Conservation (phyloP, 805 yeast genomes). For the Suhomyces vadensis region DNA sequence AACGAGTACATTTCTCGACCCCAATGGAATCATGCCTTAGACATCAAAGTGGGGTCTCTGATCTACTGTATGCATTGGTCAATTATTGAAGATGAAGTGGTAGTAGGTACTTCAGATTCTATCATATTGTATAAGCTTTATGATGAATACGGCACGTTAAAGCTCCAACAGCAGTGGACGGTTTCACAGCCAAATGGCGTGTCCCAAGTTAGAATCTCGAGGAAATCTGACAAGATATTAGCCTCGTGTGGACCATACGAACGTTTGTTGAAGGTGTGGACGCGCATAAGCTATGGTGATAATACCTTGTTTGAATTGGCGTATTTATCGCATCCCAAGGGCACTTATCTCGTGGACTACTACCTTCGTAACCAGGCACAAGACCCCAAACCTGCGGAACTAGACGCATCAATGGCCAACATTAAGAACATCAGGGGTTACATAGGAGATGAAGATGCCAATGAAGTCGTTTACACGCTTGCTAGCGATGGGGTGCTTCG, state of each 20-base stretch:
- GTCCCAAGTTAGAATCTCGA: conserved; percentile 56
- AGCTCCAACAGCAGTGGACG: conserved; percentile 44
- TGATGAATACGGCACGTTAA: conserved; percentile 46
- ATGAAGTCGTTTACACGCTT: conserved; percentile 59
- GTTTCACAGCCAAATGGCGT: conserved; percentile 63
- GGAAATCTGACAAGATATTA: conserved; percentile 61
- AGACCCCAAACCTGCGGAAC: not conserved
- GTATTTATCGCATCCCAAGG: conserved; percentile 61
- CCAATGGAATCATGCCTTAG: conserved; percentile 45
- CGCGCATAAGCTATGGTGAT: conserved; percentile 63
- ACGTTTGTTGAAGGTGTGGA: conserved; percentile 74
- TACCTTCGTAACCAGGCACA: conserved; percentile 25
- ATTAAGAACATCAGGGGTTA: conserved; percentile 36
- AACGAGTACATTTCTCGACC: conserved; percentile 47
- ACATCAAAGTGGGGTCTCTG: conserved; percentile 23
- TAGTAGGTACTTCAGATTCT: conserved; percentile 54
- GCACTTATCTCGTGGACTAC: conserved; percentile 50
- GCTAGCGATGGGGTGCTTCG: conserved; percentile 59
- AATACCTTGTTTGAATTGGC: conserved; percentile 64
- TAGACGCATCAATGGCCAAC: conserved; percentile 33
- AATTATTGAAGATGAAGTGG: conserved; percentile 50
- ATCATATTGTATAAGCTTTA: conserved; percentile 56
- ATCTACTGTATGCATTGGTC: conserved; percentile 60
- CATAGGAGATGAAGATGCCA: conserved; percentile 33
- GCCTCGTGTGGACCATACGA: conserved; percentile 67